A percentile compares a stretch with the other conserved stretches of the same genome.
These are phyloP conservation scores for Naganishia liquefaciens DNA, from an alignment of 1,284 basidiomycete genomes.

Conservation along the genomic window DNA sequence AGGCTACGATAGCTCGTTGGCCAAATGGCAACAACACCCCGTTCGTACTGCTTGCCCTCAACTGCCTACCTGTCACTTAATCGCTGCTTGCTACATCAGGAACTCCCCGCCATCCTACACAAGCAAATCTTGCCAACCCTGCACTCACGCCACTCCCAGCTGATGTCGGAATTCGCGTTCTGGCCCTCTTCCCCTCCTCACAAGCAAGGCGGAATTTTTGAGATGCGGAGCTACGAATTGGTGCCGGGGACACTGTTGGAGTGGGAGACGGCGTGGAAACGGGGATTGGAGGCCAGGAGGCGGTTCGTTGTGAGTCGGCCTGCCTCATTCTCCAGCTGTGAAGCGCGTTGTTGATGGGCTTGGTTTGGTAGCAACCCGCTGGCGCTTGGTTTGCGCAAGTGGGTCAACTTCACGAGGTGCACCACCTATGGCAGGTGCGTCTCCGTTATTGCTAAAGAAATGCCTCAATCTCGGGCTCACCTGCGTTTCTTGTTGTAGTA, in stretches of 20 bases:
- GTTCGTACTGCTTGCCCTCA: constrained; percentile 1
- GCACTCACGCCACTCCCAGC: constrained; percentile 68
- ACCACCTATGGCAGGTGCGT: constrained; percentile 90
- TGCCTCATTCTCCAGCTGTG: not conserved
- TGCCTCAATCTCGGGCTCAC: constrained; percentile 25
- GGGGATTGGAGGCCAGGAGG: constrained; percentile 81
- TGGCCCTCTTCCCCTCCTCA: constrained; percentile 84
- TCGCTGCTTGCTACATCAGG: constrained; percentile 56
- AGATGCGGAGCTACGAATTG: constrained; percentile 74
- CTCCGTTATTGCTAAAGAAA: not conserved
- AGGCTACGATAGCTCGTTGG: constrained; percentile 64
- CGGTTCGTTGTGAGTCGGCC: constrained; percentile 65
- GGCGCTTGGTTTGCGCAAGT: constrained; percentile 94
- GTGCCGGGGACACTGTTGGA: constrained; percentile 80
- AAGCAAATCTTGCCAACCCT: constrained; percentile 70
- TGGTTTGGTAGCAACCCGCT: constrained; percentile 62
- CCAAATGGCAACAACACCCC: constrained; percentile 19
- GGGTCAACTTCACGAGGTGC: constrained; percentile 82
- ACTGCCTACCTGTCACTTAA: constrained; percentile 43
- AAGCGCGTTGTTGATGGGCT: not conserved
- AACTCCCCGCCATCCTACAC: constrained; percentile 68
- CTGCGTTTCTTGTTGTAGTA: constrained; percentile 1
- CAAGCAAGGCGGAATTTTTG: constrained; percentile 81
- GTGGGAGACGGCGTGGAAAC: constrained; percentile 89
- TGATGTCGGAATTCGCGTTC: constrained; percentile 91